phyloP scores from a whole-genome alignment of 2,329 filamentous ascomycete species.

The Sporothrix globosa region DNA sequence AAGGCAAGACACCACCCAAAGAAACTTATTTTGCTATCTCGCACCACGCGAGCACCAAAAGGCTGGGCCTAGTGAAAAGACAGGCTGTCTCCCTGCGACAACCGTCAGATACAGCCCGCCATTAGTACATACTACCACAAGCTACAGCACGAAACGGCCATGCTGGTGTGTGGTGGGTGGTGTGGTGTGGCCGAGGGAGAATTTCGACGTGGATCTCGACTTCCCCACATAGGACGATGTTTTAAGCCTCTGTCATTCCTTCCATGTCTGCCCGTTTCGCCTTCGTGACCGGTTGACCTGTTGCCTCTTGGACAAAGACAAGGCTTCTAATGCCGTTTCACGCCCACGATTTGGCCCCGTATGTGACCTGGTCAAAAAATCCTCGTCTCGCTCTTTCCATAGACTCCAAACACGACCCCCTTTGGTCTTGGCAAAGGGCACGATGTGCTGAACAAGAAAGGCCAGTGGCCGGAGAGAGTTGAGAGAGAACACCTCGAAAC shows the following conservation, averaged over 20 bases:
- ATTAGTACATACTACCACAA: slow-evolving; percentile 1
- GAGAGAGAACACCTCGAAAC: neutral
- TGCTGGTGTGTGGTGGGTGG: neutral
- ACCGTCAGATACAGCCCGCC: neutral
- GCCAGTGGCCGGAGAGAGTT: neutral
- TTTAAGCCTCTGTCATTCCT: neutral
- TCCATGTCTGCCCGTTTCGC: neutral
- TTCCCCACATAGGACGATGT: slow-evolving; percentile 14
- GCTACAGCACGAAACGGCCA: slow-evolving; percentile 8
- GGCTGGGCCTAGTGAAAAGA: neutral
- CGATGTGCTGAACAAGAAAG: neutral
- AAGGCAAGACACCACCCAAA: slow-evolving; percentile 18
- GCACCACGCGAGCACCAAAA: slow-evolving; percentile 29
- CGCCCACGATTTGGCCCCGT: neutral
- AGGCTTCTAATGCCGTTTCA: neutral
- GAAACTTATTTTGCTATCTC: slow-evolving; percentile 24
- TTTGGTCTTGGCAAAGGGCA: neutral
- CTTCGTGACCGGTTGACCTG: neutral
- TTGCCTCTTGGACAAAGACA: neutral
- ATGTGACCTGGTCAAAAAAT: neutral
- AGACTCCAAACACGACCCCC: slow-evolving; percentile 32
- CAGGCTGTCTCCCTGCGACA: neutral
- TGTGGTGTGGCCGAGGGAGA: slow-evolving; percentile 19
- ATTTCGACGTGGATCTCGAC: slow-evolving; percentile 23
- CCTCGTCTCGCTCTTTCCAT: slow-evolving; percentile 21